Base-by-base conservation (phyloP, 148 eudicot species). In the Rhododendron molle region DNA sequence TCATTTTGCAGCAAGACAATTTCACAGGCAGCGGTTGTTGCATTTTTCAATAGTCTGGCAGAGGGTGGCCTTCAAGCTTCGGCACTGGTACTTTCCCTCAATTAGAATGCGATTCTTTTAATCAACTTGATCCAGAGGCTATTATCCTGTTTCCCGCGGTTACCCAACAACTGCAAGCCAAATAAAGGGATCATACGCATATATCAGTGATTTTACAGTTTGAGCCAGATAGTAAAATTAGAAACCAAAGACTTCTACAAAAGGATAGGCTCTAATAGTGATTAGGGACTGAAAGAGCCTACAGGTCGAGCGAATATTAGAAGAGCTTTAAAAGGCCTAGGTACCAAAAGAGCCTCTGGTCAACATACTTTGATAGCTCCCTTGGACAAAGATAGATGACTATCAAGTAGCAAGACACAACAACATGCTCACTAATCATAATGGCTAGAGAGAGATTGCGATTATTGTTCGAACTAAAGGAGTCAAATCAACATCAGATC, bases 61-160 rank as follows among this genome's bases (percentile, higher is more conserved):
- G 92, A 92, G 43, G 92, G 93, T 50, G 98, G 96, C 10, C 83
- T 92, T 86, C 86, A 88, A 16, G 88, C 91, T 84, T 92, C 93
- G 23, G 69, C 93, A 71, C 72, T 93, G 93, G 98, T 93, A 93
- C n/a, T 50, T 83, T 65, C 50, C 56, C 46, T 26, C 80, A 7
- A n/a, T 60, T 60, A 5, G 21, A n/a, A 26, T 26, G 23, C 26
- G 11, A 16, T 16, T 67, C 20, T 23, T 78, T 46, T 16, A 26
- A 50, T 71, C 62, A 13, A 79, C 34, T 50, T 8, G 60, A 16
- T 79, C 14, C 23, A 50, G 30, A 79, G 40, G 50, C 40, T 79
- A 78, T 44, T 52, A 49, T 79, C 62, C 26, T 46, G 18, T 46
- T 79, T 28, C 62, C 32, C 20, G 0, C 15, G 1, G 7, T 15